phyloP scores from a whole-genome alignment of 2,329 filamentous ascomycete species.

The Tolypocladium tropicale region DNA sequence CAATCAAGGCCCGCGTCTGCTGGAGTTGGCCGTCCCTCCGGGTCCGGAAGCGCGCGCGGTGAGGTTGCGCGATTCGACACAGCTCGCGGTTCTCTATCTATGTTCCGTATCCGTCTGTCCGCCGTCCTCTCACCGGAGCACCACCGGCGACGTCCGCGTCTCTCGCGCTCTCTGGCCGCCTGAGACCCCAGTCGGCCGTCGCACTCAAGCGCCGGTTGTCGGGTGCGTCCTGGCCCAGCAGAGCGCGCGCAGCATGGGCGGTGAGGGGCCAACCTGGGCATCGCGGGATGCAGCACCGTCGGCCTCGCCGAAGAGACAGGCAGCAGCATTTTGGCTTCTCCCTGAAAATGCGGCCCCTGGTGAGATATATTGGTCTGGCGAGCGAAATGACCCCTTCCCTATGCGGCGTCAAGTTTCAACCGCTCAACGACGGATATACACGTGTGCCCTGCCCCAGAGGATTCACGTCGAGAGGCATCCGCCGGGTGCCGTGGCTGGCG shows the following conservation, averaged over 20 bases:
- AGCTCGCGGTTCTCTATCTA: too few species aligned
- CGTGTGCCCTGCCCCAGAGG: too few species aligned
- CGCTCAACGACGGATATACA: too few species aligned
- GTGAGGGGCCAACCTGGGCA: background rate
- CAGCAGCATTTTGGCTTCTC: background rate
- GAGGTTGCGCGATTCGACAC: background rate
- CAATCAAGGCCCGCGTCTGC: background rate
- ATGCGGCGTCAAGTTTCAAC: background rate
- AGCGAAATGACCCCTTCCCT: background rate
- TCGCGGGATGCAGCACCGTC: background rate
- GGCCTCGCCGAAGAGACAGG: background rate
- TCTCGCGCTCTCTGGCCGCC: too few species aligned
- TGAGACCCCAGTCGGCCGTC: too few species aligned
- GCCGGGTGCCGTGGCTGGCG: background rate
- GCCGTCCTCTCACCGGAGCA: too few species aligned
- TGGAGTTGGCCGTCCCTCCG: background rate
- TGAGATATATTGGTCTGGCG: background rate
- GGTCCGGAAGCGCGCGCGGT: background rate
- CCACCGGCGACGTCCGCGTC: too few species aligned
- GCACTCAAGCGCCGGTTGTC: too few species aligned
- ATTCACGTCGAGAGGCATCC: background rate
- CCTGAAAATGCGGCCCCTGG: background rate
- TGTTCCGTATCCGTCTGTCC: too few species aligned
- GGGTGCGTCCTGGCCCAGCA: background rate
- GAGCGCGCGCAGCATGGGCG: background rate